Conservation (phyloP, 2,329 filamentous ascomycete genomes). For the Colletotrichum scovillei region DNA sequence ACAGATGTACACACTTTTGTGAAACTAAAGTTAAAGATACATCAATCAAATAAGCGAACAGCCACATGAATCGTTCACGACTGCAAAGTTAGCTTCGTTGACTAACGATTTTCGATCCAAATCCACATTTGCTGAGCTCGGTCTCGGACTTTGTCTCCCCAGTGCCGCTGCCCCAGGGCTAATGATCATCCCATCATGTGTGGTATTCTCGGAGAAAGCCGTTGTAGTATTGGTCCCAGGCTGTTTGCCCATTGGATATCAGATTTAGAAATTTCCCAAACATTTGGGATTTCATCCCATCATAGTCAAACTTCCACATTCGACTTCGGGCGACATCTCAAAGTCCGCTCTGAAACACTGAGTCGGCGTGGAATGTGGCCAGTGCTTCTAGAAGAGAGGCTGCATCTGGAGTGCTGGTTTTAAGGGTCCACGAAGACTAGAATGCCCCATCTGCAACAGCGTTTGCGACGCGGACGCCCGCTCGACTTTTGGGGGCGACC, state of each 20-base stretch:
- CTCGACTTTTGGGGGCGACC: background rate
- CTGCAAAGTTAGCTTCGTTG: background rate
- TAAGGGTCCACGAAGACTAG: background rate
- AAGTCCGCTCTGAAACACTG: background rate
- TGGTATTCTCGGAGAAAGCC: background rate
- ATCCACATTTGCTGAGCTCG: background rate
- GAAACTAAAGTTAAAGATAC: background rate
- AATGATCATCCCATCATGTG: background rate
- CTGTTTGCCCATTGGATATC: background rate
- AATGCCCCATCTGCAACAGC: background rate
- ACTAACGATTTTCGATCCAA: too few species aligned
- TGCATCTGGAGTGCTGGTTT: background rate
- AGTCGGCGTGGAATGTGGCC: background rate
- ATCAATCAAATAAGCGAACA: background rate
- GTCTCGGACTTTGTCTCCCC: background rate
- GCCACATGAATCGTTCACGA: background rate
- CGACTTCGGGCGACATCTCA: background rate
- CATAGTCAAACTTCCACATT: background rate
- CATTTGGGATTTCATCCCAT: conserved; percentile 13
- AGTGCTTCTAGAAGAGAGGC: background rate
- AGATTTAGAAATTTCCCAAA: background rate
- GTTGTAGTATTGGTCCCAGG: background rate
- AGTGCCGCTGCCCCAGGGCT: background rate
- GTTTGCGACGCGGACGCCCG: background rate
- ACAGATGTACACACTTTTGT: background rate